Percentiles rank a stretch among this genome's conserved stretches.
Evolutionary conservation across 257 asterid species (phyloP).

Genomic region (Petunia secreta): DNA sequence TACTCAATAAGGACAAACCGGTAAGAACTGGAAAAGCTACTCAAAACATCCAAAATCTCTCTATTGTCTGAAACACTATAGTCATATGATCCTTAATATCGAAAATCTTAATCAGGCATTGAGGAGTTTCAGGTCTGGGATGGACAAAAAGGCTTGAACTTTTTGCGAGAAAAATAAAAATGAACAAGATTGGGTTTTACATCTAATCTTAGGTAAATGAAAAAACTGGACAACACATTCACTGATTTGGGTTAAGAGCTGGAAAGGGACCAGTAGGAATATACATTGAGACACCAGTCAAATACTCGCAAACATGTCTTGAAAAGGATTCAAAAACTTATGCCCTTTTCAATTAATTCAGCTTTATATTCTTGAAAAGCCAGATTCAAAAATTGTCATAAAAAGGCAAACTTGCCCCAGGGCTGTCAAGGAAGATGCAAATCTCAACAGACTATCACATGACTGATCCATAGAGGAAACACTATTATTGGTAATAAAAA

Average conservation of each 20-base stretch:
- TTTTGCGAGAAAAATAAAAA: not conserved
- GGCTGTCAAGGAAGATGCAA: not conserved
- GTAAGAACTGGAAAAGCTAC: not conserved
- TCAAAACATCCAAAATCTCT: not conserved
- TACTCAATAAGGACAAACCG: not conserved
- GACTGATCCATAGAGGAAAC: no score
- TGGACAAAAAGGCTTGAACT: not conserved
- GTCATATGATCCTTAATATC: not conserved
- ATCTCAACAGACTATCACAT: not conserved
- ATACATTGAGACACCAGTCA: not conserved
- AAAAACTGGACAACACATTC: not conserved
- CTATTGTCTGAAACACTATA: not conserved
- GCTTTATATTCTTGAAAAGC: not conserved
- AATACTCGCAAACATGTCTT: not conserved
- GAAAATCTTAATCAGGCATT: not conserved
- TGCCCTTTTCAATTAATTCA: not conserved
- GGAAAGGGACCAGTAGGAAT: not conserved
- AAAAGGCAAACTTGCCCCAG: not conserved
- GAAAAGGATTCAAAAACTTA: not conserved
- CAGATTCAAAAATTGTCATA: not conserved
- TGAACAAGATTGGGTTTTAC: not conserved
- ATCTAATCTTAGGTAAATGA: not conserved
- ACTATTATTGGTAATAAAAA: no score
- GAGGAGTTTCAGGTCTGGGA: not conserved
- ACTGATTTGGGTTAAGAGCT: not conserved